Conservation (phyloP, 73 alveolate species). For the Symbiodinium pilosum region DNA sequence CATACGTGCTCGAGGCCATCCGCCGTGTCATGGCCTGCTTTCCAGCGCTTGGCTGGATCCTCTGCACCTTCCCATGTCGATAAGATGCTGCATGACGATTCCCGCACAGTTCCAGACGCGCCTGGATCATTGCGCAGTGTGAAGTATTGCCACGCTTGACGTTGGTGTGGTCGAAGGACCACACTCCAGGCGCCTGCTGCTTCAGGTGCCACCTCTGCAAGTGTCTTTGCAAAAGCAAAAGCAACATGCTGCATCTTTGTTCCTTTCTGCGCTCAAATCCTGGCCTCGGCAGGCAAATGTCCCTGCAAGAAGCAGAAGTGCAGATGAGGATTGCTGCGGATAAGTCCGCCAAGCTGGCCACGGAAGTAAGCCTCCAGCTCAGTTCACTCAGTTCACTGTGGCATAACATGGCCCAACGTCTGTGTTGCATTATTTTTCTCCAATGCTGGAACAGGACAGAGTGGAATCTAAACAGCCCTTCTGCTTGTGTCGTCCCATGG, state of each 20-base stretch:
- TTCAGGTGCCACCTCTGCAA: conserved; percentile 63
- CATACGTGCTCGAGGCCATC: conserved; percentile 71
- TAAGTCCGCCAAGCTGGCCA: conserved; percentile 47
- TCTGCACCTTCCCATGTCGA: conserved; percentile 26
- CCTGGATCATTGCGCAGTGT: conserved; percentile 28
- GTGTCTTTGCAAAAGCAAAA: no score
- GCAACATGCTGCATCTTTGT: neutral
- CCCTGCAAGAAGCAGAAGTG: conserved; percentile 67
- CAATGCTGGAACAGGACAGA: no score
- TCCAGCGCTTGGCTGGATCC: conserved; percentile 78
- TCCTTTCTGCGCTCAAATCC: neutral
- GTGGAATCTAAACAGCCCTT: no score
- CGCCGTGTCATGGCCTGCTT: conserved; percentile 64
- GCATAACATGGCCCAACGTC: no score
- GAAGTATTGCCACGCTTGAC: conserved; percentile 84
- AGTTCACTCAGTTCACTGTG: no score
- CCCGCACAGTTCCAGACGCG: neutral
- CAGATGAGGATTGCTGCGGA: conserved; percentile 54
- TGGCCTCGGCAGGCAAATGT: conserved; percentile 66
- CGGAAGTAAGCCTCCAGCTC: conserved; percentile 47
- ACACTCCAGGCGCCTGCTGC: conserved; percentile 87
- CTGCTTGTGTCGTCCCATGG: no score
- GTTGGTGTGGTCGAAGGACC: conserved; percentile 44
- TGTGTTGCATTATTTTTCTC: no score
- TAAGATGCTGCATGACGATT: neutral